Evolutionary conservation across 2,329 filamentous ascomycete genomes (phyloP), one percentile per base, ranked within the genome.

Genomic region (Geoglossum cookeanum): DNA sequence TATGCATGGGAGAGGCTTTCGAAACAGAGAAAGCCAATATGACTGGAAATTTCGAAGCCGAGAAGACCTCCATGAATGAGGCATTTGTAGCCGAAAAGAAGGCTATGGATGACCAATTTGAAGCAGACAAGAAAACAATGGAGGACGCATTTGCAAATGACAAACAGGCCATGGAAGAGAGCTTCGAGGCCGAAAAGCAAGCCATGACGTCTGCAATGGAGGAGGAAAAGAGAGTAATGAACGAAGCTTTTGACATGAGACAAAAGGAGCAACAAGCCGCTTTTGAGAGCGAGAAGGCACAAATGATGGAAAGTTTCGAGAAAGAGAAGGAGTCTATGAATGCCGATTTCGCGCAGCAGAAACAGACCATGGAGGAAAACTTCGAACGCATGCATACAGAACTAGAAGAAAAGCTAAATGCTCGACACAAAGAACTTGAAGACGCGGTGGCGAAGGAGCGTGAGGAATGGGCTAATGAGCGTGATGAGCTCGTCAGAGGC

Each of bases 401-500:
- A 57, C 65, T 75, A 51, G 68, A 74, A 53, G 68, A 70, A 47
- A 73, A 67, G 57, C 67, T 70, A 55, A 67, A 70, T 37, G 68
- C 68, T 48, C 61, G 71, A 42, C 64, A 68, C n/a, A 69, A 67
- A 58, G 67, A 71, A 54, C 70, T 75, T 59, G 70, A 73, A 59
- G 68, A 72, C 33, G 67, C 67, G 60, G 62, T 71, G 59, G 70
- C 68, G 60, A 67, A 68, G 42, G 65, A 65, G 60, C 70, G 71
- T 55, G 68, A 72, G 56, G 70, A 71, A 11, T 77, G 77, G 69
- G 69, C 73, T 49, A 69, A 72, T 58, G 70, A 72, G 57, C 65
- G 67, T 6, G 66, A 69, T 35, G 62, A 60, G 4, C 65, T 72
- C 49, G 64, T 63, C 47, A 68, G 66, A 53, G 63, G 64, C 9